phyloP scores from a whole-genome alignment of 306 rosid genomes.

The Cucumis hystrix region DNA sequence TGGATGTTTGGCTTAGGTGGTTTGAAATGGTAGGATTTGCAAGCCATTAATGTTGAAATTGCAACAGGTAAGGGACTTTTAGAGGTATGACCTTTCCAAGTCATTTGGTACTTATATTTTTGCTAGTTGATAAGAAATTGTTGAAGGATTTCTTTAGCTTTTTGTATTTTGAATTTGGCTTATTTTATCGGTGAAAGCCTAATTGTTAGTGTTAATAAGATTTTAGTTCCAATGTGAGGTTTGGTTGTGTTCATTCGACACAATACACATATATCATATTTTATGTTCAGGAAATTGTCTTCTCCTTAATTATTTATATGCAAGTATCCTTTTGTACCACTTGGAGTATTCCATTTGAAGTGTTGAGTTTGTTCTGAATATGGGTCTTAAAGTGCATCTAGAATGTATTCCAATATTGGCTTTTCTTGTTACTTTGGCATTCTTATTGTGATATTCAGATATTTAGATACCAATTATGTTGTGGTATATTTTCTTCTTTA shows the following conservation, averaged over 20 bases:
- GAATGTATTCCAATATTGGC: background rate
- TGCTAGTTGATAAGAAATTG: background rate
- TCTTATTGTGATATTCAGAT: too few relatives aligned
- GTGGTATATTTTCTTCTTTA: too few relatives aligned
- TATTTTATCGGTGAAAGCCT: background rate
- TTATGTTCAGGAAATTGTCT: background rate
- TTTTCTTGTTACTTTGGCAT: background rate
- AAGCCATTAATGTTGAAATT: conserved; percentile 63
- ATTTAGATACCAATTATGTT: too few relatives aligned
- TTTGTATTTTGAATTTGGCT: background rate
- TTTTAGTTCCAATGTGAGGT: background rate
- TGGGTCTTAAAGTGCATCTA: background rate
- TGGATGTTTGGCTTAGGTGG: conserved; percentile 87
- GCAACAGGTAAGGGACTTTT: conserved; percentile 80
- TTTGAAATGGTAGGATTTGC: conserved; percentile 90
- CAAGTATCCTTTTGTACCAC: background rate
- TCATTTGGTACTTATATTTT: background rate
- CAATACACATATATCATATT: background rate
- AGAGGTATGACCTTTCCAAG: too few relatives aligned
- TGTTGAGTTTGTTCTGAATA: background rate
- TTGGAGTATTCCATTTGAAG: background rate
- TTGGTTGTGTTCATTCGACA: background rate
- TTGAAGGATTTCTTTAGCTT: background rate
- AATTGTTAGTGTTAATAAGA: background rate
- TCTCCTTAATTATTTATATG: background rate